Base-by-base conservation (phyloP, 371 early-diverging fungal genomes). In the Haplosporangium sp. region DNA sequence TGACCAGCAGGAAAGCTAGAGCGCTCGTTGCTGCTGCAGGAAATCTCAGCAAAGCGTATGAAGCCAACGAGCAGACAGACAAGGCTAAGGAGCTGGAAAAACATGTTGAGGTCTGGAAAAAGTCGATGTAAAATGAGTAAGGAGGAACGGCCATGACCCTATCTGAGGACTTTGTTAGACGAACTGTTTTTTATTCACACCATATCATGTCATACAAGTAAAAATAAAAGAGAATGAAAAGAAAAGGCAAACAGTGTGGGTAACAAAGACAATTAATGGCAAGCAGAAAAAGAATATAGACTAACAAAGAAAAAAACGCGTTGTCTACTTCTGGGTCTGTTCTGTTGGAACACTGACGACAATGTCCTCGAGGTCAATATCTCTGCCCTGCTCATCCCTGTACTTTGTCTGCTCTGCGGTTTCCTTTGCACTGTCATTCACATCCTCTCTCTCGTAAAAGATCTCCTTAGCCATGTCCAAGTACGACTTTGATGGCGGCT, bases 381-480 rank as follows among this genome's bases (percentile, higher is more conserved):
- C 80, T 6, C 62, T 69, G 12, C 80, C 55, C 18, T 61, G 63
- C 55, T 79, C 80, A 12, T 79, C 80, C 46, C 43, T 21, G 4
- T 52, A 53, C 62, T 79, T 79, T 43, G 69, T 73, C 46, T 64
- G 57, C 5, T 54, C 48, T 13, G 80, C 80, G 2, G 59, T 57
- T 47, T 65, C 69, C 65, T 79, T 36, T 42, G 80, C 80, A 42
- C 73, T 59, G 16, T 79, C 80, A 38, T 54, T 45, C 43, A 42
- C 69, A 41, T 79, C 80, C 21, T 79, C 80, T 36, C 73, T 64
- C 59, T 79, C 80, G 65, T 65, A 65, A 43, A 79, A 73, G 3
- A 79, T 53, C 21, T 73, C 73, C 50, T 73, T 72, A 55, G 64
- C 80, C 80, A 79, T 73, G 16, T 79, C 80, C 41, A 79, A 14